A percentile compares a stretch with the other conserved stretches of the same genome.
These are phyloP conservation scores for Amanita subjunquillea DNA, from an alignment of 768 basidiomycete species.

Conservation along the genomic window DNA sequence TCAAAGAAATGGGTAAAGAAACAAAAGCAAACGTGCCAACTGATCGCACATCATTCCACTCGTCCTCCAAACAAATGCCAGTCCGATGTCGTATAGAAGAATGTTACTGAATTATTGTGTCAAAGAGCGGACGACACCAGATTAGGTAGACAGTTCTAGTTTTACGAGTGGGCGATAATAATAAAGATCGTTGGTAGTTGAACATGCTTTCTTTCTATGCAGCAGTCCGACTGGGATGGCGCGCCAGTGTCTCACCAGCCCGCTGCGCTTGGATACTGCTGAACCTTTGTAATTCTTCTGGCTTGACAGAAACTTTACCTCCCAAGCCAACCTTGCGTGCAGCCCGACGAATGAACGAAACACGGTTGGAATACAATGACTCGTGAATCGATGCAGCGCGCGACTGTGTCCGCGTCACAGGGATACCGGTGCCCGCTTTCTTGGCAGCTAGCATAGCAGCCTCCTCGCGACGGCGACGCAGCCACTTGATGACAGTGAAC, in stretches of 20 bases:
- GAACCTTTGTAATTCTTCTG: conserved; percentile 81
- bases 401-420: conserved; percentile 79
- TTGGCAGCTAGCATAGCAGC: conserved; percentile 21
- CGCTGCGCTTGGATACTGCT: conserved; percentile 76
- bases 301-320: conserved; percentile 67
- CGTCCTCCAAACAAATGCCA: background rate
- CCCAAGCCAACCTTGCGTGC: conserved; percentile 85
- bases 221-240: conserved; percentile 61
- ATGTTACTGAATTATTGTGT: background rate
- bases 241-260: conserved; percentile 67
- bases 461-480: conserved; percentile 59
- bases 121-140: conserved; percentile 5
- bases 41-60: too few relatives aligned
- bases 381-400: conserved; percentile 87
- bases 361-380: conserved; percentile 91
- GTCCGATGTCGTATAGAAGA: background rate
- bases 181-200: conserved; percentile 6
- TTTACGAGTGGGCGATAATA: conserved; percentile 3
- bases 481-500: conserved; percentile 77
- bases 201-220: conserved; percentile 7
- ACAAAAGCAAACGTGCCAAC: background rate
- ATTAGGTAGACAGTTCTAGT: conserved; percentile 5
- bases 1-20: background rate
- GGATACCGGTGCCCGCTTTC: conserved; percentile 39
- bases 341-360: conserved; percentile 84